phyloP scores from a whole-genome alignment of 441 rosid species.

The Flueggea neowawraea region DNA sequence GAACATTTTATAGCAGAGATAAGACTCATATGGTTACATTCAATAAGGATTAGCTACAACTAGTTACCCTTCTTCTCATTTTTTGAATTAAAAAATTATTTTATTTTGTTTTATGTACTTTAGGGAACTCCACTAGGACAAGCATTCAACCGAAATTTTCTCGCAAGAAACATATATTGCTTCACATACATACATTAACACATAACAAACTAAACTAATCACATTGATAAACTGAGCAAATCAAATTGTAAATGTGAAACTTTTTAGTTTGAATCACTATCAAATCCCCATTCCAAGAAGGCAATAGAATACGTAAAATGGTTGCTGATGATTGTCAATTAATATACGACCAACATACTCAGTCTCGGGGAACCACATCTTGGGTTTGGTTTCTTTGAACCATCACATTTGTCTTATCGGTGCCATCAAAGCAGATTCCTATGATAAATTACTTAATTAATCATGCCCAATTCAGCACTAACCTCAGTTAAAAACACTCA shows the following conservation, averaged over 20 bases:
- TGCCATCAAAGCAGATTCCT: constrained; percentile 11
- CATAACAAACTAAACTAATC: not conserved
- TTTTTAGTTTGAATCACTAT: constrained; percentile 3
- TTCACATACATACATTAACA: not conserved
- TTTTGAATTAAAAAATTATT: too few relatives aligned
- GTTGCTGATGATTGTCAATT: constrained; percentile 10
- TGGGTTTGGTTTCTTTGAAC: not conserved
- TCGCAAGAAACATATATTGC: constrained; percentile 16
- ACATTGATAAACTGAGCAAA: not conserved
- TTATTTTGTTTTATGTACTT: too few relatives aligned
- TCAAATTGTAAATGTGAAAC: too few relatives aligned
- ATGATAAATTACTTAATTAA: not conserved
- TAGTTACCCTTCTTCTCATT: too few relatives aligned
- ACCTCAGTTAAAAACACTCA: too few relatives aligned
- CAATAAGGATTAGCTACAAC: too few relatives aligned
- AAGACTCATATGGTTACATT: too few relatives aligned
- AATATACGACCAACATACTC: constrained; percentile 46
- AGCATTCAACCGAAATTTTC: constrained; percentile 21
- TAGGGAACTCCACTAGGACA: constrained; percentile 2
- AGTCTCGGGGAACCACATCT: constrained; percentile 22
- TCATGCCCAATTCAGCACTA: too few relatives aligned
- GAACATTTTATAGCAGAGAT: too few relatives aligned
- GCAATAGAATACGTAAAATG: not conserved
- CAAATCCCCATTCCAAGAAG: constrained; percentile 7
- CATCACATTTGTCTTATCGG: not conserved